Conservation (phyloP, 805 yeast species). For the Candida succiphila region DNA sequence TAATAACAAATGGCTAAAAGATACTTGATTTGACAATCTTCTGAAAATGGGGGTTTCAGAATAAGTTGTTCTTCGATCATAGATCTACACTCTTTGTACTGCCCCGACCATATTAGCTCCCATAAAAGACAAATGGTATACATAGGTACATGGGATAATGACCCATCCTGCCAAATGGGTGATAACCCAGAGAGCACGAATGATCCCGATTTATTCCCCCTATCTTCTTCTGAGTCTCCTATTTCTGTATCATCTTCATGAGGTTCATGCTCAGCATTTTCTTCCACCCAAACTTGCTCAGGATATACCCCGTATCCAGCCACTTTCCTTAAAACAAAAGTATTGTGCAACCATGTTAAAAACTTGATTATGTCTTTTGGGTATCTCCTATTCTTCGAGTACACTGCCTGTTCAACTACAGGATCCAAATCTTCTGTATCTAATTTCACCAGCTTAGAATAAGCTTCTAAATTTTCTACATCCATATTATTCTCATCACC, state of each 20-base stretch:
- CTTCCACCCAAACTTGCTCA: conserved; percentile 6
- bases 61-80: conserved; percentile 26
- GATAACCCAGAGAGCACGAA: no score
- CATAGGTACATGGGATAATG: conserved; percentile 29
- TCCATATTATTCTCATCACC: background rate
- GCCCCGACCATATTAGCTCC: conserved; percentile 28
- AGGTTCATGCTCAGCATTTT: background rate
- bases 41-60: conserved; percentile 31
- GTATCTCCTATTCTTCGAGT: background rate
- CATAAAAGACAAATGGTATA: conserved; percentile 32
- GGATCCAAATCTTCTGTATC: background rate
- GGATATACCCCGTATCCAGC: conserved; percentile 7
- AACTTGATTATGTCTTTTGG: conserved; percentile 8
- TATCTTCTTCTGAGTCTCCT: conserved; percentile 5
- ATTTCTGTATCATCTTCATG: conserved; percentile 1
- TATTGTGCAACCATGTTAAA: conserved; percentile 8
- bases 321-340: conserved; percentile 1
- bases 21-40: conserved; percentile 31
- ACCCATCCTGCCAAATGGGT: conserved; percentile 30
- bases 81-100: conserved; percentile 24
- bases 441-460: background rate
- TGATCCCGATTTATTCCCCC: background rate
- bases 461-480: background rate
- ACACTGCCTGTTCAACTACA: background rate
- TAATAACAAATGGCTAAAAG: conserved; percentile 17